Evolutionary conservation across 139 green algal species (phyloP).

Genomic region (Pedinophyceae sp.): DNA sequence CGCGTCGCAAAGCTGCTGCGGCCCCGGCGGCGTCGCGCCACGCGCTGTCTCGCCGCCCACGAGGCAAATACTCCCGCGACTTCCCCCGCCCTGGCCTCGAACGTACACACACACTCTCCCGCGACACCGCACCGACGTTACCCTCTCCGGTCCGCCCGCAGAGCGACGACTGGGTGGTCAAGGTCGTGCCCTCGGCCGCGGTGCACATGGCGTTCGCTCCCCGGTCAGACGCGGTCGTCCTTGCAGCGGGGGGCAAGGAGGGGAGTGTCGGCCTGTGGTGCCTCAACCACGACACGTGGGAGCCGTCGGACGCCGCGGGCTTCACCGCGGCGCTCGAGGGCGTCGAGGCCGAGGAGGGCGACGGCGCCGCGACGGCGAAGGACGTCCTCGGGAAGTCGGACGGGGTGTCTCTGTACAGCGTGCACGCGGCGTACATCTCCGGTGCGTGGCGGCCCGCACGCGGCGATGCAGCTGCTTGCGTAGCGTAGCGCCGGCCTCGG

Average conservation of each 20-base stretch:
- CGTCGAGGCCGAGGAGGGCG: neutral
- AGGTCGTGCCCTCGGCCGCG: too few species aligned
- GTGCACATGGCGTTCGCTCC: conserved; percentile 33
- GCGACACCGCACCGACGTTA: too few species aligned
- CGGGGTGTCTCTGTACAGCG: conserved; percentile 9
- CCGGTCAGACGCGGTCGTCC: conserved; percentile 11
- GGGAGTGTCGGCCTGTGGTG: conserved; percentile 29
- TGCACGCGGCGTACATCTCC: conserved; percentile 20
- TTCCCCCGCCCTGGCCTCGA: too few species aligned
- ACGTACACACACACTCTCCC: too few species aligned
- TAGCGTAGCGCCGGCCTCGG: neutral
- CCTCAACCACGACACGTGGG: conserved; percentile 14
- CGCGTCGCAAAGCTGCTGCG: too few species aligned
- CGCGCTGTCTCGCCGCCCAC: too few species aligned
- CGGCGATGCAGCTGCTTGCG: neutral
- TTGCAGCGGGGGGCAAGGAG: conserved; percentile 29
- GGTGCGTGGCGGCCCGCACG: conserved; percentile 14
- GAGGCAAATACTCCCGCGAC: too few species aligned
- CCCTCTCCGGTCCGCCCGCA: too few species aligned
- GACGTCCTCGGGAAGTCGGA: conserved; percentile 16
- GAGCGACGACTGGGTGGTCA: too few species aligned
- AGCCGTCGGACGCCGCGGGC: neutral
- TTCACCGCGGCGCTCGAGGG: neutral
- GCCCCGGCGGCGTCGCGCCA: too few species aligned
- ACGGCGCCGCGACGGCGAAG: neutral